Evolutionary conservation across 345 rosid species (phyloP).

Genomic region (Capsella bursapastoris): DNA sequence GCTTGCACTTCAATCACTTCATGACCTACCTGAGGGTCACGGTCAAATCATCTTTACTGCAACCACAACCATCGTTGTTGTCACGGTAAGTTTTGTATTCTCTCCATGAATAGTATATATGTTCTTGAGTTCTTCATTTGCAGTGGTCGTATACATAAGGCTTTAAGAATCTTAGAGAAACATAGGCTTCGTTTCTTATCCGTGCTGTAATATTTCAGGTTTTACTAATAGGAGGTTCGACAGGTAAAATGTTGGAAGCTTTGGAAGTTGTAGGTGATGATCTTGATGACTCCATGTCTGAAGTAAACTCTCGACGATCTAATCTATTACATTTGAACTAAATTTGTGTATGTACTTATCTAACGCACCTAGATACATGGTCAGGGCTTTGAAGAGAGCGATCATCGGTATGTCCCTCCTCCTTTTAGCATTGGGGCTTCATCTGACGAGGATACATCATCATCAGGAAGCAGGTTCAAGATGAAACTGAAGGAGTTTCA

Average conservation of each 20-base stretch:
- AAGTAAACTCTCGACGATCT: constrained; percentile 59
- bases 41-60: constrained; percentile 97
- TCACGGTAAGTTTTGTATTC: constrained; percentile 58
- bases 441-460: constrained; percentile 59
- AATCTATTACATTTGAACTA: constrained; percentile 4
- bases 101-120: constrained; percentile 15
- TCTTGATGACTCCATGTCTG: constrained; percentile 61
- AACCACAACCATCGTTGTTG: constrained; percentile 91
- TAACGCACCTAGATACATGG: constrained; percentile 25
- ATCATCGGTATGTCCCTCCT: constrained; percentile 63
- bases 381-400: constrained; percentile 61
- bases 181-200: constrained; percentile 17
- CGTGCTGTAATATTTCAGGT: constrained; percentile 58
- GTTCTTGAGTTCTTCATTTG: constrained; percentile 24
- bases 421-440: constrained; percentile 57
- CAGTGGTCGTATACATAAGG: background rate
- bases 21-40: constrained; percentile 95
- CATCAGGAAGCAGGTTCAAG: constrained; percentile 76
- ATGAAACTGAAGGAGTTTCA: constrained; percentile 82
- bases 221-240: constrained; percentile 92
- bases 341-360: constrained; percentile 1
- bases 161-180: constrained; percentile 18
- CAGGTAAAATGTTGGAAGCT: constrained; percentile 97
- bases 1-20: constrained; percentile 94
- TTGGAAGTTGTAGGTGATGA: constrained; percentile 86